A percentile compares a stretch with the other conserved stretches of the same genome.
Conservation (phyloP, 768 basidiomycete genomes). For the Boletus sensibilis region DNA sequence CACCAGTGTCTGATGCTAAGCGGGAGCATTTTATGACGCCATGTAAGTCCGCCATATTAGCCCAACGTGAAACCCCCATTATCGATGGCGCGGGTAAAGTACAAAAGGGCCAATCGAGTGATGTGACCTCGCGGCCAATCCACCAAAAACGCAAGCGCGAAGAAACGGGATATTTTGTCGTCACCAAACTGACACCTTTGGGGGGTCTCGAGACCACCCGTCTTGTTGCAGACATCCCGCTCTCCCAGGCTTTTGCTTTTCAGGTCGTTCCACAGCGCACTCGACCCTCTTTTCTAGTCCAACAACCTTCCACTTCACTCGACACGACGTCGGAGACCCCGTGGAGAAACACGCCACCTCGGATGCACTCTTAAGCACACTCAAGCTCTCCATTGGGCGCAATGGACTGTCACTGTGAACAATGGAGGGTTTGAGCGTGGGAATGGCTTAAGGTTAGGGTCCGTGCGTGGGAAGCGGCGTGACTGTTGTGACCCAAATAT, state of each 20-base stretch:
- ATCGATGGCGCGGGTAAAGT: neutral
- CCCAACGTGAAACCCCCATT: neutral
- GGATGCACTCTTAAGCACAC: neutral
- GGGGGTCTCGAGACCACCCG: conserved; percentile 31
- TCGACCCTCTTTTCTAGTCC: neutral
- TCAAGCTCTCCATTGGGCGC: conserved; percentile 1
- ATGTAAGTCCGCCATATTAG: neutral
- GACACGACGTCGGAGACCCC: neutral
- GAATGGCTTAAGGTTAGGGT: conserved; percentile 40
- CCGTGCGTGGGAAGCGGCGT: conserved; percentile 43
- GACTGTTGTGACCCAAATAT: conserved; percentile 38
- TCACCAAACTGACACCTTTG: conserved; percentile 10
- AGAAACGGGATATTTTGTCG: conserved; percentile 9
- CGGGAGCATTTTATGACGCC: neutral
- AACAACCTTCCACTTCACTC: neutral
- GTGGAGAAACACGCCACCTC: neutral
- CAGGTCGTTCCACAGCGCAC: neutral
- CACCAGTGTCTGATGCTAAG: neutral
- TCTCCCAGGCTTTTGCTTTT: neutral
- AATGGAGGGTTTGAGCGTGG: conserved; percentile 32
- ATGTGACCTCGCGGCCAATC: neutral
- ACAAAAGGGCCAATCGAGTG: neutral
- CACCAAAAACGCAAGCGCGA: conserved; percentile 2
- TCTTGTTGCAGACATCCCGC: conserved; percentile 1
- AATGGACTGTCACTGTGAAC: conserved; percentile 8